Conservation (phyloP, 805 yeast species). For the Wickerhamomyces xylosicus region DNA sequence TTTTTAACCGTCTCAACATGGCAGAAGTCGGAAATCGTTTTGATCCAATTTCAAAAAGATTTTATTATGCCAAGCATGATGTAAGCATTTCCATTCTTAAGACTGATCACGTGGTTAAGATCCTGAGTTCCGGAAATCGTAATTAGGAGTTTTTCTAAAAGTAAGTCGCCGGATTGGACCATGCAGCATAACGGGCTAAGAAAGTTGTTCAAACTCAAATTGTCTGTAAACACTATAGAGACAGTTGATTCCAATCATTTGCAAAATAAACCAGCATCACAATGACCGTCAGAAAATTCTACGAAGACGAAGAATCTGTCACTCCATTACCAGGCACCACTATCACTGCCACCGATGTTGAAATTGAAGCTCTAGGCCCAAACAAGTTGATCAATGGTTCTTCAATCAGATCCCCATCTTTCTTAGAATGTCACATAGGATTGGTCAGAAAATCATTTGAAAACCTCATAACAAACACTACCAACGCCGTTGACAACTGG, state of each 20-base stretch:
- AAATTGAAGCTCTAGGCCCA: constrained; percentile 34
- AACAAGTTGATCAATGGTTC: constrained; percentile 43
- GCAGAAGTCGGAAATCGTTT: no score
- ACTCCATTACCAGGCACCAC: constrained; percentile 42
- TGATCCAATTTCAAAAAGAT: no score
- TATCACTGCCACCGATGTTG: constrained; percentile 30
- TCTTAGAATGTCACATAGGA: constrained; percentile 39
- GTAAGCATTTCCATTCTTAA: no score
- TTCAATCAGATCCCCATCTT: constrained; percentile 39
- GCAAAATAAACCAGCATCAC: not conserved
- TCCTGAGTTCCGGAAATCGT: no score
- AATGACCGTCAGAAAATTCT: constrained; percentile 24
- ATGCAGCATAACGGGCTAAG: no score
- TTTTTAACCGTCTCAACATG: no score
- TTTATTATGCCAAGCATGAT: no score
- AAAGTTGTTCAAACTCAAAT: no score
- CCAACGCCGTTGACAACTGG: constrained; percentile 32
- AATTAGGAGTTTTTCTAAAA: no score
- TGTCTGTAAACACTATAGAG: no score
- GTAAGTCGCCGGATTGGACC: no score
- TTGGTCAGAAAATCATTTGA: constrained; percentile 32
- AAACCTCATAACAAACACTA: constrained; percentile 16
- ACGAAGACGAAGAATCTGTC: constrained; percentile 36
- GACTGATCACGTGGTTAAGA: no score
- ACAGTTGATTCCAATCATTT: not conserved